Base-by-base conservation (phyloP, 768 basidiomycete species). In the Lyophyllum shimeji region DNA sequence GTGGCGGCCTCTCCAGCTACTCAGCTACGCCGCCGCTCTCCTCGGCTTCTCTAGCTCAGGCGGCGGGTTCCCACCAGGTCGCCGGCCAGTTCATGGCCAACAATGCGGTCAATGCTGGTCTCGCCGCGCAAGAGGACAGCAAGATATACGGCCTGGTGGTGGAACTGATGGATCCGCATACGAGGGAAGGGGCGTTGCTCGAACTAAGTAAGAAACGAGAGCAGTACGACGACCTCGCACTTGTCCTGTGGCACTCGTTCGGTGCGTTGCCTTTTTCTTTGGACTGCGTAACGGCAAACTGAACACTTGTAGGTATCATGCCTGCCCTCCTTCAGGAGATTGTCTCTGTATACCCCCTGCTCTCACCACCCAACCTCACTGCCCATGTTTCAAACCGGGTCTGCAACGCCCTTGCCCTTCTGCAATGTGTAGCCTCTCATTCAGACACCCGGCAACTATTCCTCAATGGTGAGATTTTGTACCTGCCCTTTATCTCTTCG, bases 191-290 rank as follows among this genome's bases (percentile, higher is more conserved):
- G 1, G 96, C 97, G 1, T 76, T 99, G 47, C 79, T 98, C 52
- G 97, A 99, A 74, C 79, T 99, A 65, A 96, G 93, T 76, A 98
- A 99, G 82, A 98, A 98, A 78, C 79, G 97, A 60, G 97, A 98
- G 74, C 95, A 98, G 72, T 98, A 96, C 68, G 97, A 99, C 69
- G 95, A 99, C 73, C 85, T 99, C 45, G 97, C 97, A 1, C 82
- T 98, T 42, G 92, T 99, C 23, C 80, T 99, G 7, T 99, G 97
- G 97, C 95, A 98, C 66, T 95, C 95, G 1, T 99, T 98, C 66
- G 96, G 96, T 96, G 61, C 55, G 76, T 50, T 4, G 8, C 31
- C 27, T 20, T 62, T 27, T 34, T 9, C 50, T 9, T 76, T 69
- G 18, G 46, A 11, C 51, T 54, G 24, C 24, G 25, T 46, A 39